Evolutionary conservation across 2,329 filamentous ascomycete species (phyloP).

Genomic region (Penicillium palitans): DNA sequence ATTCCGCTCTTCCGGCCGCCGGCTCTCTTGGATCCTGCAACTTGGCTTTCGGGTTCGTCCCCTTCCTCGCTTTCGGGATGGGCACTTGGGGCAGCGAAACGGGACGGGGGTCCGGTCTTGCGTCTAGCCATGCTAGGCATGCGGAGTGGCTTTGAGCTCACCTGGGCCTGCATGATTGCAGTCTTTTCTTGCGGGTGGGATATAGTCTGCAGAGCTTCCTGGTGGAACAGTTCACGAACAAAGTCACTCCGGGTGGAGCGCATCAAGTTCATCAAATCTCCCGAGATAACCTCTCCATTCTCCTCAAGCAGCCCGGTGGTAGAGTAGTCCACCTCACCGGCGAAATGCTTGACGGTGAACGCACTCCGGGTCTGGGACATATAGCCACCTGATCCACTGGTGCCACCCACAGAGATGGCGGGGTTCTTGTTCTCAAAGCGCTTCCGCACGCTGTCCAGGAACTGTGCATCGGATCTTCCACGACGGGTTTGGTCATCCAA

Average conservation of each 20-base stretch:
- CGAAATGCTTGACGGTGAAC: constrained; percentile 93
- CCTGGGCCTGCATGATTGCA: constrained; percentile 91
- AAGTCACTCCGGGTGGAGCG: constrained; percentile 86
- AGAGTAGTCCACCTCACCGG: constrained; percentile 93
- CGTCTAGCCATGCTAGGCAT: constrained; percentile 88
- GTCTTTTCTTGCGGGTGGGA: constrained; percentile 88
- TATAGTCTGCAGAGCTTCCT: constrained; percentile 87
- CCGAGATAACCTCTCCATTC: constrained; percentile 93
- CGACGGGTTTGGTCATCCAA: constrained; percentile 93
- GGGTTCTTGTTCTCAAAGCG: constrained; percentile 94
- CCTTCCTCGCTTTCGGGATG: constrained; percentile 42
- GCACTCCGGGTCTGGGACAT: constrained; percentile 71
- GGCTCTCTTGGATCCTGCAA: constrained; percentile 31
- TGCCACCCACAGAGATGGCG: constrained; percentile 75
- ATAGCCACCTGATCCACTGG: constrained; percentile 84
- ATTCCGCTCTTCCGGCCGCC: constrained; percentile 42
- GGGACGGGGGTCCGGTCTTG: constrained; percentile 61
- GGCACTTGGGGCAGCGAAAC: constrained; percentile 36
- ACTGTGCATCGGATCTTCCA: constrained; percentile 82
- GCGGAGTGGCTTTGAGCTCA: constrained; percentile 91
- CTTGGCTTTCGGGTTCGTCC: constrained; percentile 40
- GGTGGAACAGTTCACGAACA: constrained; percentile 87
- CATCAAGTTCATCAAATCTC: constrained; percentile 92
- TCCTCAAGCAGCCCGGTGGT: constrained; percentile 86
- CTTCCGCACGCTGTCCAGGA: constrained; percentile 86